Evolutionary conservation across 306 rosid species (phyloP).

Genomic region (Acmispon strigosus): DNA sequence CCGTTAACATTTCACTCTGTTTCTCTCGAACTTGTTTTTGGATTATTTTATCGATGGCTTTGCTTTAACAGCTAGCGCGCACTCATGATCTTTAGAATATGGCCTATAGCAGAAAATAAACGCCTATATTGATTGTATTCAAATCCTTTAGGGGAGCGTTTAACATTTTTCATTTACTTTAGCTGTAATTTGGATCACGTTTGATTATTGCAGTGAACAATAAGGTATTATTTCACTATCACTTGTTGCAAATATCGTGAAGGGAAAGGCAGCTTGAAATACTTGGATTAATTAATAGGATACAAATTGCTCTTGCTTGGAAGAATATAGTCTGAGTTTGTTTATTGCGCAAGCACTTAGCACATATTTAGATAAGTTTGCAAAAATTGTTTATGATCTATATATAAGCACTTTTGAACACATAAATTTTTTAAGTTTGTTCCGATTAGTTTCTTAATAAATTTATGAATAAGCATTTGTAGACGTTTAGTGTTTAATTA

Average conservation of each 20-base stretch:
- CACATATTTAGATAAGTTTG: too few relatives aligned
- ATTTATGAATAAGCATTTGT: too few relatives aligned
- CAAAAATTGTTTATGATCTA: too few relatives aligned
- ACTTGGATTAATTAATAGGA: neutral
- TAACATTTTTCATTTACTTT: conserved; percentile 14
- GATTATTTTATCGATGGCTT: conserved; percentile 11
- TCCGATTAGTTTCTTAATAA: too few relatives aligned
- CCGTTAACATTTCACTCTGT: conserved; percentile 5
- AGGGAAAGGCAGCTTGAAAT: neutral
- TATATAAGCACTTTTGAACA: too few relatives aligned
- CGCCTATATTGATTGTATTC: conserved; percentile 6
- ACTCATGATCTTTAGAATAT: conserved; percentile 1
- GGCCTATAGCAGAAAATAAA: conserved; percentile 10
- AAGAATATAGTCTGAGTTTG: too few relatives aligned
- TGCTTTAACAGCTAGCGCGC: conserved; percentile 14
- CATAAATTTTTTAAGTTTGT: too few relatives aligned
- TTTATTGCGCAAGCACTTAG: too few relatives aligned
- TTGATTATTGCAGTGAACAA: conserved; percentile 5
- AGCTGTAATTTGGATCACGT: conserved; percentile 5
- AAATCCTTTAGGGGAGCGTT: neutral
- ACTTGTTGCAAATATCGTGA: conserved; percentile 1
- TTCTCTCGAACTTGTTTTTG: neutral
- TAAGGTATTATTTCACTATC: neutral
- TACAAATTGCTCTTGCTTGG: neutral
- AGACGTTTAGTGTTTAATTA: too few relatives aligned